Conservation (phyloP, 2,329 filamentous ascomycete genomes). For the Fonsecaea pedrosoi region DNA sequence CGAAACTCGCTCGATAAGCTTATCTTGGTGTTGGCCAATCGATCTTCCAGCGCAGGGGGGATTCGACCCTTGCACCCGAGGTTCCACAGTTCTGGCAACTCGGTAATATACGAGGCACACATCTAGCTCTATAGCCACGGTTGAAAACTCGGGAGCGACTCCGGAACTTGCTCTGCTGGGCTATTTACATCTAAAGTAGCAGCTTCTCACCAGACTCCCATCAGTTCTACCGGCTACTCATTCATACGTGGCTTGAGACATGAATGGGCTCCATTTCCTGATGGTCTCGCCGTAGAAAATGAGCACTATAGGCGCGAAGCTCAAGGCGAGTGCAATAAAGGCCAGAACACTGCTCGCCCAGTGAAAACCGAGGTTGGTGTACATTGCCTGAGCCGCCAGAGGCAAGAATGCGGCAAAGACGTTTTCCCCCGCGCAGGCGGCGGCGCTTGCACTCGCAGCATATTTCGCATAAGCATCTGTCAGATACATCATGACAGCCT, state of each 20-base stretch:
- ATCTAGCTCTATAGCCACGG: no score
- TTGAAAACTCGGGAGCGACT: neutral
- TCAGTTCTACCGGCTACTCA: neutral
- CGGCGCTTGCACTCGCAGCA: slow-evolving; percentile 49
- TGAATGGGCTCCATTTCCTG: slow-evolving; percentile 2
- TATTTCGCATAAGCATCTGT: slow-evolving; percentile 48
- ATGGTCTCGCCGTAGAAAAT: slow-evolving; percentile 2
- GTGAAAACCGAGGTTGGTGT: slow-evolving; percentile 45
- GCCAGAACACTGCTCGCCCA: slow-evolving; percentile 52
- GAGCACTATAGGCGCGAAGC: slow-evolving; percentile 47
- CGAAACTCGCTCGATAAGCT: neutral
- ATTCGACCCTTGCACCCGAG: no score
- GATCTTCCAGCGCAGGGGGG: no score
- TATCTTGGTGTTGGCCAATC: neutral
- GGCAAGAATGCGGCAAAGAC: slow-evolving; percentile 50
- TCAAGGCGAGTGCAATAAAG: slow-evolving; percentile 45
- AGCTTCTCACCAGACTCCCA: neutral
- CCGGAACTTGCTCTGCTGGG: neutral
- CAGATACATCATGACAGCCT: slow-evolving; percentile 50
- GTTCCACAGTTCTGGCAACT: no score
- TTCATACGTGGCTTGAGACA: neutral
- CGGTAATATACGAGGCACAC: no score
- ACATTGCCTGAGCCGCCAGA: slow-evolving; percentile 50
- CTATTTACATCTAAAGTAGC: neutral
- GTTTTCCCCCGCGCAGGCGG: slow-evolving; percentile 45